Evolutionary conservation across 805 yeast species (phyloP).

Genomic region (Pichia cabralensis): DNA sequence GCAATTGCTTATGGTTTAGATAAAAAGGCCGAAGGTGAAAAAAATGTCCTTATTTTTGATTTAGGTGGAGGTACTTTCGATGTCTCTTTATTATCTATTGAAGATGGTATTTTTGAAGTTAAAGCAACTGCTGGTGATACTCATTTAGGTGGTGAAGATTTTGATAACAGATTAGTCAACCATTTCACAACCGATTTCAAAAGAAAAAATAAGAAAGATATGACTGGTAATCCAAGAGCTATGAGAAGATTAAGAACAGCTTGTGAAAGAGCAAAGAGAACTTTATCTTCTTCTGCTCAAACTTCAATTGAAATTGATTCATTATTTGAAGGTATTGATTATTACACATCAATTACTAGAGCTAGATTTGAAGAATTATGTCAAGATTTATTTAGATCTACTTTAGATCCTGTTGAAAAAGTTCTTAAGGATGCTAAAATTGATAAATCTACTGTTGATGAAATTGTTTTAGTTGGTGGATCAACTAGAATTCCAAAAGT

Average conservation of each 20-base stretch:
- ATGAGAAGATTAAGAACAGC: slow-evolving; percentile 98
- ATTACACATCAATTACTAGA: slow-evolving; percentile 92
- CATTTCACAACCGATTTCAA: slow-evolving; percentile 92
- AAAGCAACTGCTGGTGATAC: slow-evolving; percentile 79
- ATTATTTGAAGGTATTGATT: slow-evolving; percentile 88
- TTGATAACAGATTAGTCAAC: slow-evolving; percentile 72
- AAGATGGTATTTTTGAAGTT: slow-evolving; percentile 74
- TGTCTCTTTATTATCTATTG: slow-evolving; percentile 68
- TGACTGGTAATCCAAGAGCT: slow-evolving; percentile 90
- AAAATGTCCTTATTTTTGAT: slow-evolving; percentile 54
- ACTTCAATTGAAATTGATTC: slow-evolving; percentile 94
- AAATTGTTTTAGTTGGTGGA: slow-evolving; percentile 95
- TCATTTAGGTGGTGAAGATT: slow-evolving; percentile 81
- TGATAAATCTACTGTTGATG: slow-evolving; percentile 84
- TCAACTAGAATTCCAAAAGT: slow-evolving; percentile 97
- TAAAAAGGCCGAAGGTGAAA: slow-evolving; percentile 36
- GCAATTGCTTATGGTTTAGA: slow-evolving; percentile 75
- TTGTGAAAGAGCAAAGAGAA: slow-evolving; percentile 99
- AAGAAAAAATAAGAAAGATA: slow-evolving; percentile 95
- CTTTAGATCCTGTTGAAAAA: slow-evolving; percentile 91
- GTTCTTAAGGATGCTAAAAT: slow-evolving; percentile 84
- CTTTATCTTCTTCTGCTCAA: slow-evolving; percentile 91
- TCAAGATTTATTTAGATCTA: slow-evolving; percentile 88
- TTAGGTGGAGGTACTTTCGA: slow-evolving; percentile 85
- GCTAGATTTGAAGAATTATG: slow-evolving; percentile 97